Conservation (phyloP, 768 basidiomycete genomes). For the Hypholoma sublateritium region DNA sequence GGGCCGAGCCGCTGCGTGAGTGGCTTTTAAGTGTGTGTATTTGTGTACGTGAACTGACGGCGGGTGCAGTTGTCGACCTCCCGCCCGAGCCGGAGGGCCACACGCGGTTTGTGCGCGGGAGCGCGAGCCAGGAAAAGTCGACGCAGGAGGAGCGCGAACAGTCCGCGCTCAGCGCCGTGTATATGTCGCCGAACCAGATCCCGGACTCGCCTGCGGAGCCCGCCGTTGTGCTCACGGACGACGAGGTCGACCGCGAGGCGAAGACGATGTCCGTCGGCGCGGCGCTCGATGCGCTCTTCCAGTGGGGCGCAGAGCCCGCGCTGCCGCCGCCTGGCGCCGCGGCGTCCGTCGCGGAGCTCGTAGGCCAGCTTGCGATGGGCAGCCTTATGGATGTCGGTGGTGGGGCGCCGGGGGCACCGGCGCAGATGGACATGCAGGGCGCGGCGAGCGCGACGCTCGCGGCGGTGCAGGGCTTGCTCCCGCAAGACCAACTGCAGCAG, state of each 20-base stretch:
- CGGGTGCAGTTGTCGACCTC: slow-evolving; percentile 57
- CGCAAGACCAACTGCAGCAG: slow-evolving; percentile 64
- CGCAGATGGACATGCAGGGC: background rate
- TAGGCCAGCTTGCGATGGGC: slow-evolving; percentile 57
- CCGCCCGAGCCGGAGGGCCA: slow-evolving; percentile 53
- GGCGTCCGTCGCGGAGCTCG: slow-evolving; percentile 64
- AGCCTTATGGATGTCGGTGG: background rate
- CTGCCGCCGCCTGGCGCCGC: slow-evolving; percentile 25
- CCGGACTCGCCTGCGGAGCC: slow-evolving; percentile 81
- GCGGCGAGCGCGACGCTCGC: slow-evolving; percentile 28
- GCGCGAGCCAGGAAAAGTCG: slow-evolving; percentile 64
- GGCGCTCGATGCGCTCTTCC: slow-evolving; percentile 60
- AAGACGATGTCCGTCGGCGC: slow-evolving; percentile 68
- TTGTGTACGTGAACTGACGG: slow-evolving; percentile 20
- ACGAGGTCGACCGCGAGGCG: slow-evolving; percentile 64
- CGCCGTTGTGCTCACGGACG: slow-evolving; percentile 56
- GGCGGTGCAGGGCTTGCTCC: slow-evolving; percentile 39
- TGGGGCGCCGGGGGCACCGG: background rate
- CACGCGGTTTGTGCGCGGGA: slow-evolving; percentile 59
- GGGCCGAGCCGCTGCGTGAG: slow-evolving; percentile 83
- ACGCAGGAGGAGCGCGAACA: slow-evolving; percentile 79
- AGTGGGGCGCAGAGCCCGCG: slow-evolving; percentile 50
- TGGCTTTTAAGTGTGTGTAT: slow-evolving; percentile 23
- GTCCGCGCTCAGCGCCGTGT: slow-evolving; percentile 72
- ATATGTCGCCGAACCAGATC: slow-evolving; percentile 68